A percentile compares a stretch with the other conserved stretches of the same genome.
Evolutionary conservation across 192 early-diverging fungal species (phyloP).

Genomic region (Phlyctochytrium arcticum): DNA sequence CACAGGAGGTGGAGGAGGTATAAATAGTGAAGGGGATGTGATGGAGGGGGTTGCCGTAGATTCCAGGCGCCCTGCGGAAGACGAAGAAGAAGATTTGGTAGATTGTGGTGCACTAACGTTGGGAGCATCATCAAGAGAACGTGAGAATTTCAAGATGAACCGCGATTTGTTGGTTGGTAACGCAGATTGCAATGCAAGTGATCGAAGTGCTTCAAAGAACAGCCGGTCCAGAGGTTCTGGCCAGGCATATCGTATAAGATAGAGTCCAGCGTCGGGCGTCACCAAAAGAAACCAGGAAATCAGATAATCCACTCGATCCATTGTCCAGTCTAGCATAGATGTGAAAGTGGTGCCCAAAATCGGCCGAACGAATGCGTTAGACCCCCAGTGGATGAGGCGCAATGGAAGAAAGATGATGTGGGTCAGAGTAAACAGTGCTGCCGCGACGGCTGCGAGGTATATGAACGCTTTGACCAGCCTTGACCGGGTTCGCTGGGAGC

Average conservation of each 20-base stretch:
- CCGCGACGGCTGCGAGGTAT: conserved; percentile 11
- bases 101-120: too few relatives aligned
- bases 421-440: neutral
- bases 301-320: conserved; percentile 5
- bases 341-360: neutral
- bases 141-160: conserved; percentile 17
- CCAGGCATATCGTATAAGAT: conserved; percentile 27
- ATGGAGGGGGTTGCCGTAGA: too few relatives aligned
- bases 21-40: too few relatives aligned
- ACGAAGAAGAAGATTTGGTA: too few relatives aligned
- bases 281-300: conserved; percentile 14
- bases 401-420: conserved; percentile 18
- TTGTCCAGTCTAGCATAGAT: neutral
- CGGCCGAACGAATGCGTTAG: neutral
- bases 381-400: neutral
- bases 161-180: neutral
- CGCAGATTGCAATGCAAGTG: neutral
- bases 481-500: conserved; percentile 7
- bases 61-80: too few relatives aligned
- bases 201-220: conserved; percentile 28
- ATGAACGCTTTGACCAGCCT: neutral
- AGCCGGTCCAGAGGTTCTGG: conserved; percentile 32
- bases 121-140: neutral
- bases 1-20: neutral
- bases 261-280: conserved; percentile 15